Percentiles rank a stretch among this genome's conserved stretches.
These are phyloP conservation scores for Gentiana straminea DNA, from an alignment of 257 asterid genomes.

Conservation along the genomic window DNA sequence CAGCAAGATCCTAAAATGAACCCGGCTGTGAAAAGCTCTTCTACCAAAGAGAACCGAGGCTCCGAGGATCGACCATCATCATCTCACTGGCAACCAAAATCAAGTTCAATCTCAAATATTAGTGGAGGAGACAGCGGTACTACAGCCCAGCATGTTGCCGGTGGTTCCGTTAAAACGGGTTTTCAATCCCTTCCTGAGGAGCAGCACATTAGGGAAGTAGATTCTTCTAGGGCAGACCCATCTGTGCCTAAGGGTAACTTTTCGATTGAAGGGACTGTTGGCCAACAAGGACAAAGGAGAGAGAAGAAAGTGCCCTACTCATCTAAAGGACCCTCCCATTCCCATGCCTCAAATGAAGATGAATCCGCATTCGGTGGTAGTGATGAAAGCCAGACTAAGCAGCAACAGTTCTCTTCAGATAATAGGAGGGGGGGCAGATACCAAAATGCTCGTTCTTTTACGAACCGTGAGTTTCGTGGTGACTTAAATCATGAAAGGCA, in stretches of 20 bases:
- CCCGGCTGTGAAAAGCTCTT: slow-evolving; percentile 29
- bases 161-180: slow-evolving; percentile 30
- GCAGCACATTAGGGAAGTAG: slow-evolving; percentile 17
- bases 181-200: slow-evolving; percentile 29
- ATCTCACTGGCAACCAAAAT: slow-evolving; percentile 84
- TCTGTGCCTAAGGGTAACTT: slow-evolving; percentile 20
- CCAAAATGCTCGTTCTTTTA: slow-evolving; percentile 35
- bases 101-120: slow-evolving; percentile 27
- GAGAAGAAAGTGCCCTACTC: slow-evolving; percentile 36
- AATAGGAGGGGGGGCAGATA: slow-evolving; percentile 37
- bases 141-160: slow-evolving; percentile 22
- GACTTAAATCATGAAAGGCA: slow-evolving; percentile 59
- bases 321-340: slow-evolving; percentile 34
- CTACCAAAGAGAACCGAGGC: slow-evolving; percentile 36
- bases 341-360: slow-evolving; percentile 32
- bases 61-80: slow-evolving; percentile 34
- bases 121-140: slow-evolving; percentile 30
- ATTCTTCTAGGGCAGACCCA: slow-evolving; percentile 18
- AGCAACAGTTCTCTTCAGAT: slow-evolving; percentile 32
- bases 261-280: slow-evolving; percentile 15
- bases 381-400: slow-evolving; percentile 34
- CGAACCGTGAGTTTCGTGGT: slow-evolving; percentile 53
- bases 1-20: slow-evolving; percentile 26
- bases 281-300: slow-evolving; percentile 31
- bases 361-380: slow-evolving; percentile 23